Base-by-base conservation (phyloP, 257 asterid species). In the Plantago elongata region DNA sequence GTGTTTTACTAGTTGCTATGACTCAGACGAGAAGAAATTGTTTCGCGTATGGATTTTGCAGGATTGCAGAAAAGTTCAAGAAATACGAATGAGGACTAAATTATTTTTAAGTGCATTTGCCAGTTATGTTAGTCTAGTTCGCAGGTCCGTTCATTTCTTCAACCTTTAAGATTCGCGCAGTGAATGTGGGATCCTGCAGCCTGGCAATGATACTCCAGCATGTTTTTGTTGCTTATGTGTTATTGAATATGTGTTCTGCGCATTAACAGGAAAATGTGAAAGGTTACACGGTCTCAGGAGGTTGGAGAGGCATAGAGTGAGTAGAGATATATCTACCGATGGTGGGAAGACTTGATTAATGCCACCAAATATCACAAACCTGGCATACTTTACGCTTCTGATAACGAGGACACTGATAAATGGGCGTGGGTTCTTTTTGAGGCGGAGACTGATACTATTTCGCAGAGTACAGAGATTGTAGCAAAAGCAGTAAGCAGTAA, bases 361-460 rank as follows among this genome's bases (percentile, higher is more conserved):
- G 97, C 96, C 73, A 60, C 84, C 66, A 87, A 82, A 71, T 81
- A 65, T 67, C 99, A 89, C 75, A 93, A 78, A 74, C 29, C 82
- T 34, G 87, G 88, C 22, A 43, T 76, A 66, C 87, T 87, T 54
- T 89, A 93, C 61, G 51, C 75, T 67, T 74, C 96, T 65, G 99
- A 78, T 59, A 70, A 66, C 37, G 78, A 75, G 61, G 78, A 58
- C 68, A 72, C 85, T 59, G 99, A 93, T 77, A 89, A 79, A 81
- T 93, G 97, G 99, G 99, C 97, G 12, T 93, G 99, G 99, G 95
- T 87, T 22, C 74, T 93, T 63, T 92, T 93, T 55, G 86, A 89
- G 77, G 97, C 87, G 0, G 90, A 87, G 81, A 94, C 82, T 62
- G 75, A 83, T n/a, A n/a, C n/a, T 65, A 70, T 93, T 56, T 61